Percentiles rank a stretch among this genome's conserved stretches.
These are phyloP conservation scores for Podila clonocystis DNA, from an alignment of 192 early-diverging fungal species.

Conservation along the genomic window DNA sequence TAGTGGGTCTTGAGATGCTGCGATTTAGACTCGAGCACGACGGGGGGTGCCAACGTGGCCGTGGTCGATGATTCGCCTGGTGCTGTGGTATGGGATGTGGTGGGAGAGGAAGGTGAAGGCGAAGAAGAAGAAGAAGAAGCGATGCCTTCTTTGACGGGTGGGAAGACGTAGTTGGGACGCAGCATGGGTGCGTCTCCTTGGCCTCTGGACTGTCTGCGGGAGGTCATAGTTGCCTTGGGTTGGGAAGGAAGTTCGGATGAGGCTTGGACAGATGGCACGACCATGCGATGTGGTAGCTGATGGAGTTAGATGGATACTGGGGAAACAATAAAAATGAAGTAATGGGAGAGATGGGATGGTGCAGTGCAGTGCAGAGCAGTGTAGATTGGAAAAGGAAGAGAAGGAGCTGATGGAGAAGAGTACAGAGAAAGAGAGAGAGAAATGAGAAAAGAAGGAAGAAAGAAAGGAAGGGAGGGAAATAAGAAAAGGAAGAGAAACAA, in stretches of 20 bases:
- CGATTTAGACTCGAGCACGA: conserved; percentile 1
- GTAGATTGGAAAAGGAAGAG: background rate
- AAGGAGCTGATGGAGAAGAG: background rate
- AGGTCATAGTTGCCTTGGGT: background rate
- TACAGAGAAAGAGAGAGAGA: background rate
- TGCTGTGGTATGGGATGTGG: background rate
- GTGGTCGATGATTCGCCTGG: background rate
- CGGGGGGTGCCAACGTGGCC: background rate
- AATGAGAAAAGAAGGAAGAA: background rate
- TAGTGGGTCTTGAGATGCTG: conserved; percentile 51
- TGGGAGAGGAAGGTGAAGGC: background rate
- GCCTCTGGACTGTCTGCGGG: conserved; percentile 3
- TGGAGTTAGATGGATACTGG: background rate
- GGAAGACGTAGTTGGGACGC: conserved; percentile 2
- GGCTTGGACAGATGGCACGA: background rate
- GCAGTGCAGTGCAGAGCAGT: background rate
- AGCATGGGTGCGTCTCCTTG: background rate
- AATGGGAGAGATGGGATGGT: too few relatives aligned
- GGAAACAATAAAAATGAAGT: background rate
- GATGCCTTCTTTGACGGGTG: background rate
- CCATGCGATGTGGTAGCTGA: background rate
- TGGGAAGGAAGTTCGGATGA: background rate
- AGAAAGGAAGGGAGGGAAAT: conserved; percentile 1
- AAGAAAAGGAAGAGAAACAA: conserved; percentile 1
- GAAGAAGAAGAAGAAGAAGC: background rate